Evolutionary conservation across 1,139 yeast species (phyloP), one percentile per base, ranked within the genome.

Genomic region (Ogataea hybrid): DNA sequence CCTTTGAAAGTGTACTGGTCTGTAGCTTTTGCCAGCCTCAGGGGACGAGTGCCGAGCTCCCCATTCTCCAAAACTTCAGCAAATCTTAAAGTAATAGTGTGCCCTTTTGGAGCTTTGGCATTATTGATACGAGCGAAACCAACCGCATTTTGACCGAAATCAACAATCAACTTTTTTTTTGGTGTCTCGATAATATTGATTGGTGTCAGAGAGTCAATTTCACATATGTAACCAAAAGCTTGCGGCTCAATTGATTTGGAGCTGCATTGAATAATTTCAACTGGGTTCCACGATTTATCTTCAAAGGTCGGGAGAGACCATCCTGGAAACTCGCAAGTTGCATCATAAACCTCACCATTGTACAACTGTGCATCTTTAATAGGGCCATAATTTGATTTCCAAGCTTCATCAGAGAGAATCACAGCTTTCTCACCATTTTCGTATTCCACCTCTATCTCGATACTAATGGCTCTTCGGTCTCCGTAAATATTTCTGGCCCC

Each of bases 21-120:
- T 9, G 49, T 46, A 25, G 44, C 39, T 27, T 42, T 43, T 9
- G 55, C 57, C 25, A 17, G 43, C 11, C 57, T 27, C 28, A 53
- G 46, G 11, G 57, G 54, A 20, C 56, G 29, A 9, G 47, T 38
- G 14, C 57, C 56, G 7, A 54, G 43, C 41, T 53, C 58, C n/a
- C 53, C 58, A 17, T 54, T 41, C 32, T 54, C 58, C 50, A 54
- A 27, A 10, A 54, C 58, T 35, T 54, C 58, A 14, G 58, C 58
- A 36, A 53, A 57, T 17, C 40, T 38, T 6, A 54, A 38, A 18
- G 49, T 41, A 30, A 57, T 41, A 32, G 48, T 37, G 32, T 50
- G 55, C n/a, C 51, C 56, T 21, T 34, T 41, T 6, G 52, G 44
- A 22, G 52, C 56, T 27, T 21, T 39, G 8, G 41, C 37, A 10